Conservation (phyloP, 495 filamentous ascomycete species). For the Oleoguttula mirabilis region DNA sequence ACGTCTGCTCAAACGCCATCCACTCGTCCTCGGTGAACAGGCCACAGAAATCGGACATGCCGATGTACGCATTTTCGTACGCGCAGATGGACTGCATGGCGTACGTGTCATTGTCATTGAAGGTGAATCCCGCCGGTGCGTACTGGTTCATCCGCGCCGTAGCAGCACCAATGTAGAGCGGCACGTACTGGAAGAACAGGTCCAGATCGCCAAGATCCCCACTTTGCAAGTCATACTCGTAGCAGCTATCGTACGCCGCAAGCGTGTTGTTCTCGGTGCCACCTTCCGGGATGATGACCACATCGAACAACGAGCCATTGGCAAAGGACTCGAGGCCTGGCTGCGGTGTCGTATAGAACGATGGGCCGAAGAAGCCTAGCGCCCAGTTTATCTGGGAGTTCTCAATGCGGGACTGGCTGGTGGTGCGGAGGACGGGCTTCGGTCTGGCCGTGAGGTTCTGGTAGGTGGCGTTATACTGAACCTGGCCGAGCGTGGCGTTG, state of each 20-base stretch:
- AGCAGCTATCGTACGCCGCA: slow-evolving; percentile 33
- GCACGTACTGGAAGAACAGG: slow-evolving; percentile 26
- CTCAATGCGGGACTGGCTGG: slow-evolving; percentile 37
- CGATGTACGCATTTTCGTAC: slow-evolving; percentile 30
- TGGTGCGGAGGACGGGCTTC: slow-evolving; percentile 40
- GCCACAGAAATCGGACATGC: slow-evolving; percentile 27
- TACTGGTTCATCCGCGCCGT: slow-evolving; percentile 27
- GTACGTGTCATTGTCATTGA: slow-evolving; percentile 33
- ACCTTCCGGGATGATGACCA: slow-evolving; percentile 38
- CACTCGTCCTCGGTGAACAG: slow-evolving; percentile 33
- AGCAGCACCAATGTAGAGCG: slow-evolving; percentile 26
- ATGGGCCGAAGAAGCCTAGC: slow-evolving; percentile 33
- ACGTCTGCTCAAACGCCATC: slow-evolving; percentile 32
- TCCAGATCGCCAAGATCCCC: slow-evolving; percentile 28
- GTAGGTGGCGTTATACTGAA: slow-evolving; percentile 35
- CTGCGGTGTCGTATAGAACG: slow-evolving; percentile 23
- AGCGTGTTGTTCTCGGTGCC: slow-evolving; percentile 40
- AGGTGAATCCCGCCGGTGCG: slow-evolving; percentile 27
- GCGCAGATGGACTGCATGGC: slow-evolving; percentile 35
- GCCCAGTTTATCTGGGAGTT: slow-evolving; percentile 38
- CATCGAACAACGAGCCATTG: slow-evolving; percentile 30
- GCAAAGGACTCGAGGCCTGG: slow-evolving; percentile 21
- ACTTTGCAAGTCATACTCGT: slow-evolving; percentile 23
- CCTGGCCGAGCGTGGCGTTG: slow-evolving; percentile 32
- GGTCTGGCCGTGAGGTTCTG: slow-evolving; percentile 29